phyloP scores from a whole-genome alignment of 1,139 yeast species.

The Suhomyces panamericanus region DNA sequence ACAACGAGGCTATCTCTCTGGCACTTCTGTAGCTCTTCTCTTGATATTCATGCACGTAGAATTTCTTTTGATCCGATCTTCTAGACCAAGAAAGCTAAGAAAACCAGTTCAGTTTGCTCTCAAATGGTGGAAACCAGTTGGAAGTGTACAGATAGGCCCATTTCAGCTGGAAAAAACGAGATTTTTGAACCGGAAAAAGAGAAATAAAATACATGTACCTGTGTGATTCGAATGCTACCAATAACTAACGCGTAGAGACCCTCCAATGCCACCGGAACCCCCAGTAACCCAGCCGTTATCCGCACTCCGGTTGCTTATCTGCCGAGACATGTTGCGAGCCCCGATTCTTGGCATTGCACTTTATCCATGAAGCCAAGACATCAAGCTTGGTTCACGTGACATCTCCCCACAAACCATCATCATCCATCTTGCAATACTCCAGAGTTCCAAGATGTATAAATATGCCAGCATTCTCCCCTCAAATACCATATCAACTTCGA shows the following conservation, averaged over 20 bases:
- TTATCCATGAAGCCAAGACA: conserved; percentile 7
- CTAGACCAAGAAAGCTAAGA: conserved; percentile 1
- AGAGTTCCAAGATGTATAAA: neutral
- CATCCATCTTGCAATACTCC: neutral
- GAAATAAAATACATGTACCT: no score
- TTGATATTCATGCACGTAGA: neutral
- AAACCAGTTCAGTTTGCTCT: neutral
- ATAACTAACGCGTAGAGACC: neutral
- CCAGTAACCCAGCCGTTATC: neutral
- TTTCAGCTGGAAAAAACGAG: neutral
- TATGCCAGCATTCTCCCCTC: neutral
- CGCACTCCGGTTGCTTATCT: neutral
- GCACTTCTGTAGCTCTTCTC: no score
- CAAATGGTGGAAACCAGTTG: neutral
- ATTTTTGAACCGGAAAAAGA: no score
- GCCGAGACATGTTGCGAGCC: conserved; percentile 9
- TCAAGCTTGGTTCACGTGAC: conserved; percentile 5
- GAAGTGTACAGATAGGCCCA: neutral
- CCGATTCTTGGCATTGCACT: conserved; percentile 9
- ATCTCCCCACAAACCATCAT: neutral
- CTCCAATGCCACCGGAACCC: neutral
- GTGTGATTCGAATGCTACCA: no score
- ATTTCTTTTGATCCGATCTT: no score
- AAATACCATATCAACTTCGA: neutral
- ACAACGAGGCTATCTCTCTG: no score